These are phyloP conservation scores for Aaosphaeria pasadenensis DNA, from an alignment of 2,329 filamentous ascomycete species.

Conservation along the genomic window DNA sequence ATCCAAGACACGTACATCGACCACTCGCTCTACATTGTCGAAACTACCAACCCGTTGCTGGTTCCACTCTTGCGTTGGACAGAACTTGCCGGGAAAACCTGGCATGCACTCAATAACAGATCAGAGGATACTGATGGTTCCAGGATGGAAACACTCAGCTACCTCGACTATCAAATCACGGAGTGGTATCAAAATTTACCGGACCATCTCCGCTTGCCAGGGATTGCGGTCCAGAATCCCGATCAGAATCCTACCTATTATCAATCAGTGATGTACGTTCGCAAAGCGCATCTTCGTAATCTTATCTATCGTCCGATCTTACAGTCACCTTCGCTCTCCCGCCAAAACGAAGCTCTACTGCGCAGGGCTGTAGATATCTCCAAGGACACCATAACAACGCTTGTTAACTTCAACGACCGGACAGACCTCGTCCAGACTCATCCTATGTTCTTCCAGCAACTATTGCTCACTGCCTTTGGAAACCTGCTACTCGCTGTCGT, in stretches of 20 bases:
- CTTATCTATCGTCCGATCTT: constrained; percentile 7
- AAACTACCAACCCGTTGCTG: constrained; percentile 4
- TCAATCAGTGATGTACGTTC: constrained; percentile 7
- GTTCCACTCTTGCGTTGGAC: constrained; percentile 7
- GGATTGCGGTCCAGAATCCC: not conserved
- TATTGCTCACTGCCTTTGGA: constrained; percentile 6
- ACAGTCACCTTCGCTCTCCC: constrained; percentile 3
- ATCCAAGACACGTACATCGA: constrained; percentile 11
- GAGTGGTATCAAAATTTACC: constrained; percentile 6
- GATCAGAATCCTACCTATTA: constrained; percentile 4
- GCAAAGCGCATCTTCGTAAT: constrained; percentile 7
- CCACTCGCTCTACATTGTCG: constrained; percentile 4
- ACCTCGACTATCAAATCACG: constrained; percentile 6
- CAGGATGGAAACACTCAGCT: constrained; percentile 6
- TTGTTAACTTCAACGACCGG: constrained; percentile 3
- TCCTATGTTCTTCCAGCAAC: constrained; percentile 11
- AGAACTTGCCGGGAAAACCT: constrained; percentile 8
- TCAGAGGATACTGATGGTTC: constrained; percentile 5
- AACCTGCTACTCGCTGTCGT: constrained; percentile 7
- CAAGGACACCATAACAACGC: constrained; percentile 4
- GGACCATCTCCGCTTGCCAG: not conserved
- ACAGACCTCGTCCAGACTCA: constrained; percentile 3
- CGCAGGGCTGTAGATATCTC: constrained; percentile 7
- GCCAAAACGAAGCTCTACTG: constrained; percentile 3
- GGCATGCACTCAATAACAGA: constrained; percentile 8